Conservation (phyloP, 306 rosid genomes). For the Fagus sylvatica region DNA sequence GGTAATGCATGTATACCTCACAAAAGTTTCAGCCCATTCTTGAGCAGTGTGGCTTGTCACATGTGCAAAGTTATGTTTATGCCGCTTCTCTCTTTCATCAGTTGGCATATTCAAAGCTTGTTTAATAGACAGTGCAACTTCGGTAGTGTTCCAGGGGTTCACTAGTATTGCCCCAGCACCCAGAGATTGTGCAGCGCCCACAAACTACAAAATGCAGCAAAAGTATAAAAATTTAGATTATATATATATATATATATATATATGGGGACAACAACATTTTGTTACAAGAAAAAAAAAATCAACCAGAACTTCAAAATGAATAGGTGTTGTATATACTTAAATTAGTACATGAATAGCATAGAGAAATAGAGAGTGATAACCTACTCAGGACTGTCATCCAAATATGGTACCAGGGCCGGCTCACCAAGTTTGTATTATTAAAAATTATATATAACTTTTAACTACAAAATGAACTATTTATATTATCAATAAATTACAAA, state of each 20-base stretch:
- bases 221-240: constrained; percentile 21
- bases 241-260: no score
- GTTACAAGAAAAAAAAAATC: neutral
- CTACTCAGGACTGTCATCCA: neutral
- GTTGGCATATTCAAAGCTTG: constrained; percentile 74
- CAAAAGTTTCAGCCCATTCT: constrained; percentile 98
- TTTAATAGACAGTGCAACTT: constrained; percentile 79
- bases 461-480: no score
- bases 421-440: neutral
- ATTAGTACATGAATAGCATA: neutral
- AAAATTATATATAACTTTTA: no score
- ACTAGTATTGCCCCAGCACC: constrained; percentile 96
- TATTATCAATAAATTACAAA: no score
- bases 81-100: constrained; percentile 79
- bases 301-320: neutral
- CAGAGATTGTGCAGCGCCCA: constrained; percentile 97
- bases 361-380: neutral
- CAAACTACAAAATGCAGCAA: constrained; percentile 63
- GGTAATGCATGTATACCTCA: constrained; percentile 52
- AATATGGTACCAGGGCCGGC: neutral
- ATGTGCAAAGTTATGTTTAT: constrained; percentile 71
- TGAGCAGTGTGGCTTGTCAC: constrained; percentile 93
- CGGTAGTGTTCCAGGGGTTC: constrained; percentile 93
- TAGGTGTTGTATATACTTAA: neutral
- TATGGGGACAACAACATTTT: no score